Conservation (phyloP, 179 eudicot genomes). For the Nepenthes alata region DNA sequence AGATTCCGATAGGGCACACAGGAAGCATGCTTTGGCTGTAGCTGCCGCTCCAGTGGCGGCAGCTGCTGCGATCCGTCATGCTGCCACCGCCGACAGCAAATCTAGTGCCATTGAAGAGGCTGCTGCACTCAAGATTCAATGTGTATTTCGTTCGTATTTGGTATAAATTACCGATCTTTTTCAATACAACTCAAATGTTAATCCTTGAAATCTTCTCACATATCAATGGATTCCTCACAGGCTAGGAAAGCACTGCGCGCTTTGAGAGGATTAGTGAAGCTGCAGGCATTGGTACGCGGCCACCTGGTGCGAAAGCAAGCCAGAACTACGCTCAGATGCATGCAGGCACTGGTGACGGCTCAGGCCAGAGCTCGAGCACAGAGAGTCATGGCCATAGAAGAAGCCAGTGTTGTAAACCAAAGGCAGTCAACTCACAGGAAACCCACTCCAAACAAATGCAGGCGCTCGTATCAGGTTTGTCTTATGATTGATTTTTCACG, state of each 20-base stretch:
- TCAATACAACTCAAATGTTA: not conserved
- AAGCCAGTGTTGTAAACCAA: constrained; percentile 18
- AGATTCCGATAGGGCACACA: constrained; percentile 21
- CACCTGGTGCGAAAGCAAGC: constrained; percentile 84
- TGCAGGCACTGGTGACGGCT: constrained; percentile 72
- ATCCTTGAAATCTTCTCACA: not conserved
- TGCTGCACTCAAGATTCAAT: constrained; percentile 60
- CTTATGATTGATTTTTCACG: too few species aligned
- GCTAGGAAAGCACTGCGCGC: constrained; percentile 91
- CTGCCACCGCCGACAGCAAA: constrained; percentile 8
- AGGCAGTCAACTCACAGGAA: constrained; percentile 38
- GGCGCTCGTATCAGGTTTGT: constrained; percentile 46
- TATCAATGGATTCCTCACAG: constrained; percentile 16
- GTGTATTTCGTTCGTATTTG: constrained; percentile 60
- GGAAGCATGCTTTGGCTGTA: constrained; percentile 35
- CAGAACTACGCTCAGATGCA: constrained; percentile 69
- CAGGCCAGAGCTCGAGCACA: constrained; percentile 85
- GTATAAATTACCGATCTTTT: constrained; percentile 15
- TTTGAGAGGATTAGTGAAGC: constrained; percentile 79
- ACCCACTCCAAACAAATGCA: constrained; percentile 30
- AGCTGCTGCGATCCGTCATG: constrained; percentile 13
- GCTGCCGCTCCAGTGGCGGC: constrained; percentile 22
- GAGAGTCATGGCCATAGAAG: constrained; percentile 39
- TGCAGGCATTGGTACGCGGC: constrained; percentile 88
- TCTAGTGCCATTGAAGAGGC: constrained; percentile 26